These are phyloP conservation scores for Glebionis coronaria DNA, from an alignment of 129 eudicot species.

Conservation along the genomic window DNA sequence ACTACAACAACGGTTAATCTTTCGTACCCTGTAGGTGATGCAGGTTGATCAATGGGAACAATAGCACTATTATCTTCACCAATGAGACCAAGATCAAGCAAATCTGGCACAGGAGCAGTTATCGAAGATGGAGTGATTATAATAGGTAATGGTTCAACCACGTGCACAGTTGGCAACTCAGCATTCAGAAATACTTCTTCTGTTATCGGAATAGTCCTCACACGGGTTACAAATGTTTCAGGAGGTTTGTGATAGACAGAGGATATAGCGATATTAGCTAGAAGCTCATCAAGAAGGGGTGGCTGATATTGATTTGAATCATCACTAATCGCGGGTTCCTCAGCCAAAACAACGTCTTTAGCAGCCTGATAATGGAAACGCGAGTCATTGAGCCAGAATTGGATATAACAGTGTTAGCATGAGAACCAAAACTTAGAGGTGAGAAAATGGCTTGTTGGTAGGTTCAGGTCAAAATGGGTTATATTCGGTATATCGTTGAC, in stretches of 20 bases:
- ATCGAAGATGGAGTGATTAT: constrained; percentile 36
- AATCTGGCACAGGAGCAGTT: constrained; percentile 53
- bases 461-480: too few relatives aligned
- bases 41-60: constrained; percentile 65
- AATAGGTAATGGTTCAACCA: constrained; percentile 50
- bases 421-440: too few relatives aligned
- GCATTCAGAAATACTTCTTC: constrained; percentile 76
- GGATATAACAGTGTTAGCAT: not conserved
- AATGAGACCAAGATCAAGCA: constrained; percentile 54
- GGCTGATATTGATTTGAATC: constrained; percentile 86
- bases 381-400: not conserved
- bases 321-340: too few relatives aligned
- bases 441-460: too few relatives aligned
- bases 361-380: constrained; percentile 60
- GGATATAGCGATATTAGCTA: constrained; percentile 79
- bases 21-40: constrained; percentile 51
- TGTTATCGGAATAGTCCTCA: constrained; percentile 55
- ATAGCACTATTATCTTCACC: constrained; percentile 41
- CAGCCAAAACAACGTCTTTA: constrained; percentile 90
- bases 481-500: too few relatives aligned
- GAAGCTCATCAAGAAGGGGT: constrained; percentile 87
- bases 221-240: constrained; percentile 77
- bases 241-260: constrained; percentile 91
- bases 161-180: constrained; percentile 45
- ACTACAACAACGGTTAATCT: not conserved